Evolutionary conservation across 176 grass and related monocot species (phyloP).

Genomic region (Tillandsia leiboldiana): DNA sequence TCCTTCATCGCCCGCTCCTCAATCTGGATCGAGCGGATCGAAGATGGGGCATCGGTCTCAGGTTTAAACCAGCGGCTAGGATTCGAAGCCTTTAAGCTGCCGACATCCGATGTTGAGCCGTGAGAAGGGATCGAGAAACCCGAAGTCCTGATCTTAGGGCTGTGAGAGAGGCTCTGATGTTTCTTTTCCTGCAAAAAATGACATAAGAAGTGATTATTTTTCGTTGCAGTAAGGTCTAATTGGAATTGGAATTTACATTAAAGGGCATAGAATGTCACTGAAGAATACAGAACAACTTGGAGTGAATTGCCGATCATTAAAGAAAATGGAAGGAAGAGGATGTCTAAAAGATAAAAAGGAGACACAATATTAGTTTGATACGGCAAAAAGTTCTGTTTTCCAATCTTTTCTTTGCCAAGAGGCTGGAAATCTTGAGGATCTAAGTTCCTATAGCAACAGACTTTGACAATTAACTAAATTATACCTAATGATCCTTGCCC

Average conservation of each 20-base stretch:
- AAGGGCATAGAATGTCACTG: too few species aligned
- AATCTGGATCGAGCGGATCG: constrained; percentile 92
- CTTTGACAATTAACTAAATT: too few species aligned
- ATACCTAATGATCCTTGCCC: too few species aligned
- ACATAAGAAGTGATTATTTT: constrained; percentile 1
- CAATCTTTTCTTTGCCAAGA: too few species aligned
- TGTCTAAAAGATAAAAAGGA: too few species aligned
- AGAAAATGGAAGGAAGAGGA: not conserved
- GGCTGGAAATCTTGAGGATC: too few species aligned
- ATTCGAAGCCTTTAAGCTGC: constrained; percentile 33
- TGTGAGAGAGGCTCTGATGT: constrained; percentile 46
- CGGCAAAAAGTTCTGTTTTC: too few species aligned
- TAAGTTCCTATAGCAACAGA: too few species aligned
- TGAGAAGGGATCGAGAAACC: constrained; percentile 60
- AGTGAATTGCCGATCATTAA: not conserved
- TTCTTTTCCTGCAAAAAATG: constrained; percentile 57
- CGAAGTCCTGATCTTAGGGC: constrained; percentile 59
- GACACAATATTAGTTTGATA: too few species aligned
- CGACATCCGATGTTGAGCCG: constrained; percentile 32
- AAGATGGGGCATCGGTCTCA: constrained; percentile 63
- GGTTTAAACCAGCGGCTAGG: constrained; percentile 96
- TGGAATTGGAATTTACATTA: not conserved
- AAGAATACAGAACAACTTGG: too few species aligned
- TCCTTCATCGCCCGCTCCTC: constrained; percentile 97
- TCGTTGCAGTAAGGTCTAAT: not conserved